Evolutionary conservation across 768 basidiomycete genomes (phyloP).

Genomic region (Calocera viscosa): DNA sequence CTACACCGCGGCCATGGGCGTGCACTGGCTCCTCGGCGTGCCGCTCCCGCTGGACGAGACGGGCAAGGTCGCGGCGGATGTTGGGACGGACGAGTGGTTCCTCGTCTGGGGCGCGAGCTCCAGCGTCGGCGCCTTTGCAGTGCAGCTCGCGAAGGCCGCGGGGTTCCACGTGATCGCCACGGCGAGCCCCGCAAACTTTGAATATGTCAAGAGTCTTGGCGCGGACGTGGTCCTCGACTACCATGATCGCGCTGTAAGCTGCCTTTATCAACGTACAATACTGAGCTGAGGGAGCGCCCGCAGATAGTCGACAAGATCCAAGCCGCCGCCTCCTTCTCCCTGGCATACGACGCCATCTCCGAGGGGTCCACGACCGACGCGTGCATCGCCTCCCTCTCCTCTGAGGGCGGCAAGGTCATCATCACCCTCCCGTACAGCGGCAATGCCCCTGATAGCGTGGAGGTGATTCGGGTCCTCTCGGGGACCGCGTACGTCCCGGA

Average conservation of each 20-base stretch:
- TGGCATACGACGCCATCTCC: constrained; percentile 3
- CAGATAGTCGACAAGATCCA: background rate
- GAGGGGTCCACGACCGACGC: background rate
- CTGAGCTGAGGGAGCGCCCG: too few relatives aligned
- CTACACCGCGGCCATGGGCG: constrained; percentile 38
- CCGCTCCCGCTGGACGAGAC: background rate
- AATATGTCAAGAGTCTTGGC: background rate
- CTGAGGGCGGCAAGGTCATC: background rate
- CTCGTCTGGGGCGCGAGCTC: constrained; percentile 9
- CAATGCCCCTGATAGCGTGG: background rate
- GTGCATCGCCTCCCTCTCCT: background rate
- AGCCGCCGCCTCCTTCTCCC: background rate
- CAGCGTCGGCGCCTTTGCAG: constrained; percentile 4
- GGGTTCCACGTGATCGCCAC: constrained; percentile 10
- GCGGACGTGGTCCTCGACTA: constrained; percentile 7
- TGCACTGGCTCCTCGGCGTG: constrained; percentile 24
- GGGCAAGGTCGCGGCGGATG: background rate
- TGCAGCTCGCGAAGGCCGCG: constrained; percentile 6
- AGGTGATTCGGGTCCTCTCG: too few relatives aligned
- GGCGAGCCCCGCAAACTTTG: background rate
- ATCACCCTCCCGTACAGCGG: background rate
- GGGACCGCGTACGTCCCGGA: too few relatives aligned
- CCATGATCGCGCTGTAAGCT: background rate
- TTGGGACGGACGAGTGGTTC: background rate
- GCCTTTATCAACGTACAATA: too few relatives aligned